A percentile compares a stretch with the other conserved stretches of the same genome.
Conservation (phyloP, 805 yeast genomes). For the Kodamaea lidongshanica region DNA sequence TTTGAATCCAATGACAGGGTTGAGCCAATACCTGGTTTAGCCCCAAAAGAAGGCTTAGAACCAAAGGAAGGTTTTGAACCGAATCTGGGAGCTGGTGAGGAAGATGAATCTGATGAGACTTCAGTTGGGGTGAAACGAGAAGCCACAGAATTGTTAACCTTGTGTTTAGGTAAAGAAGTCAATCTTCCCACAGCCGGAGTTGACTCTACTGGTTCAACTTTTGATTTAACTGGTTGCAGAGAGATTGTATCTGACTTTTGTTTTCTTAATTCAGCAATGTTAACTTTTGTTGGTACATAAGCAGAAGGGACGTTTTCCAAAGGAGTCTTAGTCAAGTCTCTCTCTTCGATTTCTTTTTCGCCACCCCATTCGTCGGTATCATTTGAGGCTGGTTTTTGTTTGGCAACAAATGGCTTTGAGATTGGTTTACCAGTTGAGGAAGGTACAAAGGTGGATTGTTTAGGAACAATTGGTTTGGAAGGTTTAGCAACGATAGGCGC, state of each 20-base stretch:
- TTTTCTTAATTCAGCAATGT: slow-evolving; percentile 48
- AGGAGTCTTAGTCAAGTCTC: slow-evolving; percentile 48
- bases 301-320: slow-evolving; percentile 52
- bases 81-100: slow-evolving; percentile 14
- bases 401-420: slow-evolving; percentile 11
- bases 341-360: slow-evolving; percentile 50
- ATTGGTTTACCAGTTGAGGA: slow-evolving; percentile 37
- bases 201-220: slow-evolving; percentile 10
- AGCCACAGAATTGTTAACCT: slow-evolving; percentile 44
- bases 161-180: slow-evolving; percentile 59
- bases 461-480: slow-evolving; percentile 21
- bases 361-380: slow-evolving; percentile 76
- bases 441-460: slow-evolving; percentile 30
- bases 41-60: slow-evolving; percentile 25
- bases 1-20: slow-evolving; percentile 18
- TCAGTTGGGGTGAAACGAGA: slow-evolving; percentile 40
- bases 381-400: slow-evolving; percentile 26
- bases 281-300: slow-evolving; percentile 61
- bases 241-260: slow-evolving; percentile 41
- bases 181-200: slow-evolving; percentile 36
- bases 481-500: slow-evolving; percentile 12
- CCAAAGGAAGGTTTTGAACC: slow-evolving; percentile 12
- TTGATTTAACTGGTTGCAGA: slow-evolving; percentile 27
- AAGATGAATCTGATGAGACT: too few relatives aligned
- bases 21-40: slow-evolving; percentile 33